Evolutionary conservation across 2,329 filamentous ascomycete species (phyloP), one percentile per base, ranked within the genome.

Genomic region (Colletotrichum melonis): DNA sequence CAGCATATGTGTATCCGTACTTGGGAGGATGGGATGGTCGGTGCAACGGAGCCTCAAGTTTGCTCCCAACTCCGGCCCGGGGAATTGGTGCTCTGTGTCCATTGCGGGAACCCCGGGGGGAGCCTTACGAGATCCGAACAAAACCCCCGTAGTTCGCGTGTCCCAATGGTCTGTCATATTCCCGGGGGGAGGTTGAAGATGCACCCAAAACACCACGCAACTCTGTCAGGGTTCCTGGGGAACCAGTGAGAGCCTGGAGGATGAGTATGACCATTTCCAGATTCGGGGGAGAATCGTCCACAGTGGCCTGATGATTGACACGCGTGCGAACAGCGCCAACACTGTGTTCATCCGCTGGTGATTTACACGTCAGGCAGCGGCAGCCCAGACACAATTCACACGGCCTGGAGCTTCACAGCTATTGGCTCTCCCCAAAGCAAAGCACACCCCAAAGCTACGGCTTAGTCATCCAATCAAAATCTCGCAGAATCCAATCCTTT

Each of bases 391-490:
- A 19, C 74, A 75, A 73, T 74, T 70, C 73, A 54, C 69, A 76
- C 74, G 35, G 74, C 28, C 69, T 75, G 74, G 74, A 75, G 72
- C 69, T 75, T 22, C 19, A 68, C 19, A 72, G 59, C 72, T 67
- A 59, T 14, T 24, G 52, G 22, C 30, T 46, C 24, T 14, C 19
- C 57, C 57, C 26, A 26, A 62, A 74, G 32, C 32, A 52, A 42
- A 68, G 42, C 63, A 62, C 42, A 58, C 42, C 49, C 24, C 14
- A 30, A 42, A 72, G 63, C 69, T 72, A 49, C 52, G 19, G 73
- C 75, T 77, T 75, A 76, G 75, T 76, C 76, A 76, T 73, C 74
- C 69, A 72, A 74, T 68, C 73, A 76, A 69, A 76, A 69, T 70
- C 69, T 73, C 73, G 73, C 74, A 75, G 72, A 69, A 75, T 73